Conservation (phyloP, 1,284 basidiomycete genomes). For the Exobasidium rhododendri region DNA sequence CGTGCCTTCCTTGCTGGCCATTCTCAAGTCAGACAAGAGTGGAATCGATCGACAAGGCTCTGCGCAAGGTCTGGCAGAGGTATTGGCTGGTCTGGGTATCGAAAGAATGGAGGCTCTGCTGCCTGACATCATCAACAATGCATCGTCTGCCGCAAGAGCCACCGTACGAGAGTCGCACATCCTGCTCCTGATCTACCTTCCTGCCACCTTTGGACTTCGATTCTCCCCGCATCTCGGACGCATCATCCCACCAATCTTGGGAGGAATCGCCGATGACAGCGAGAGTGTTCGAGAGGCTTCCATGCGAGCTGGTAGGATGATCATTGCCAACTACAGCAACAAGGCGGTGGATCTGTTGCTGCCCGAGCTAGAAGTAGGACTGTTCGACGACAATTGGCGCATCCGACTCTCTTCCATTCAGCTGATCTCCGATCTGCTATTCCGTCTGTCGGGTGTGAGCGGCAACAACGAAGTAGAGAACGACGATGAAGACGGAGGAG, state of each 20-base stretch:
- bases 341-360: slow-evolving; percentile 90
- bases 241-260: slow-evolving; percentile 88
- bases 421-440: slow-evolving; percentile 89
- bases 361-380: slow-evolving; percentile 88
- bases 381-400: slow-evolving; percentile 92
- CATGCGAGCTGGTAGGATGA: slow-evolving; percentile 98
- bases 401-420: slow-evolving; percentile 89
- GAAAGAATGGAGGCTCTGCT: slow-evolving; percentile 91
- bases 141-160: slow-evolving; percentile 80
- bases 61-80: slow-evolving; percentile 94
- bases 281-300: slow-evolving; percentile 89
- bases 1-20: slow-evolving; percentile 81
- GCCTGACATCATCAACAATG: slow-evolving; percentile 81
- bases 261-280: slow-evolving; percentile 86
- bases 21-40: slow-evolving; percentile 86
- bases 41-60: slow-evolving; percentile 97
- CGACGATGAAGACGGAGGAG: slow-evolving; percentile 55
- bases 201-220: slow-evolving; percentile 89
- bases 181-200: slow-evolving; percentile 91
- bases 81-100: slow-evolving; percentile 92
- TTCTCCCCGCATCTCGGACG: slow-evolving; percentile 94
- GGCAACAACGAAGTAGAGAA: slow-evolving; percentile 71
- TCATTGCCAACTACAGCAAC: slow-evolving; percentile 88
- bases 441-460: slow-evolving; percentile 96
- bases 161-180: slow-evolving; percentile 98